phyloP scores from a whole-genome alignment of 208 protist genomes.

The Leishmania guyanensis region DNA sequence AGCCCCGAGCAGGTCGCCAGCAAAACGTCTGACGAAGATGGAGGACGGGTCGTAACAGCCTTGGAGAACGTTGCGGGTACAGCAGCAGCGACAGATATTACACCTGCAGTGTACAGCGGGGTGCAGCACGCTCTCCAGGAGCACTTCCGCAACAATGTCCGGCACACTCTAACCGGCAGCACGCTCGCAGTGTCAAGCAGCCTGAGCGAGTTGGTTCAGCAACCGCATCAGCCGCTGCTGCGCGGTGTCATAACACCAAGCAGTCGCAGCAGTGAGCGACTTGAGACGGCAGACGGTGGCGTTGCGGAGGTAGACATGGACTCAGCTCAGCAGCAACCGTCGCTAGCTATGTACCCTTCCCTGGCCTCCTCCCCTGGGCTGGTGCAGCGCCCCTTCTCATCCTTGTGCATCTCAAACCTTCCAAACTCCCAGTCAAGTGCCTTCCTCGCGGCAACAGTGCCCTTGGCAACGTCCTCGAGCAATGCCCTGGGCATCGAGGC shows the following conservation, averaged over 20 bases:
- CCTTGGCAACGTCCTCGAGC: slow-evolving; percentile 1
- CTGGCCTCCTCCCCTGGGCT: neutral
- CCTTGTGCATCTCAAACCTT: neutral
- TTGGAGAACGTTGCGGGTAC: neutral
- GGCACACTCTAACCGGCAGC: slow-evolving; percentile 17
- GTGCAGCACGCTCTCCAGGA: slow-evolving; percentile 29
- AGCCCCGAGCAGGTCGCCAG: neutral
- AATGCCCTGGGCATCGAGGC: slow-evolving; percentile 7
- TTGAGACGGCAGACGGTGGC: neutral
- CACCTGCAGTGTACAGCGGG: slow-evolving; percentile 24
- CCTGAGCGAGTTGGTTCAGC: slow-evolving; percentile 1
- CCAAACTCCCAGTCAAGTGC: slow-evolving; percentile 2
- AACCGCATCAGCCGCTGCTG: slow-evolving; percentile 5
- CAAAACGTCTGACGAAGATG: slow-evolving; percentile 1
- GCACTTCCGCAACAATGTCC: slow-evolving; percentile 35
- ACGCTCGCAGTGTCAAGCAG: neutral
- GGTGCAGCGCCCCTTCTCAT: slow-evolving; percentile 1
- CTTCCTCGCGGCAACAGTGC: neutral
- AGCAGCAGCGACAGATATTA: slow-evolving; percentile 6
- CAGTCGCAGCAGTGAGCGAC: neutral
- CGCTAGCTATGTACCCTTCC: neutral
- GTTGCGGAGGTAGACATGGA: neutral
- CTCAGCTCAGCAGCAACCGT: slow-evolving; percentile 9
- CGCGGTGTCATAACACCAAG: slow-evolving; percentile 7
- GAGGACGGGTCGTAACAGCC: neutral